phyloP scores from a whole-genome alignment of 305 asterid genomes.

The Fraxinus ornus region DNA sequence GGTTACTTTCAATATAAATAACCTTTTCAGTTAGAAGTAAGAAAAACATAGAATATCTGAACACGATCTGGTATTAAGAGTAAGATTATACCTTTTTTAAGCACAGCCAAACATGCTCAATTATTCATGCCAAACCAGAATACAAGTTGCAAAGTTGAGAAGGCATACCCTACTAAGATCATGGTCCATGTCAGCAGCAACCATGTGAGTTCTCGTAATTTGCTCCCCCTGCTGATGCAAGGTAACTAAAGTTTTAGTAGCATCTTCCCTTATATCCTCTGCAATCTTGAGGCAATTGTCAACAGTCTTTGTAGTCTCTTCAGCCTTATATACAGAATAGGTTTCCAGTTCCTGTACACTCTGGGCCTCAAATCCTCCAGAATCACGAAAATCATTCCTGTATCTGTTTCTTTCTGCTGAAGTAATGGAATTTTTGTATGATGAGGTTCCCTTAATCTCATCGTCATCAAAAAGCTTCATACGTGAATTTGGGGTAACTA shows the following conservation, averaged over 20 bases:
- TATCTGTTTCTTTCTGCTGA: slow-evolving; percentile 52
- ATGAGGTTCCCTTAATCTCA: slow-evolving; percentile 30
- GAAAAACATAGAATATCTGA: not conserved
- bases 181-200: slow-evolving; percentile 83
- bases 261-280: slow-evolving; percentile 91
- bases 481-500: slow-evolving; percentile 34
- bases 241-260: slow-evolving; percentile 72
- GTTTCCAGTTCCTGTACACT: slow-evolving; percentile 71
- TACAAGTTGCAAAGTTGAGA: slow-evolving; percentile 11
- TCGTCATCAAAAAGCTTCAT: slow-evolving; percentile 76
- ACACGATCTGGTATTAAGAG: not conserved
- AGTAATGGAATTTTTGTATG: slow-evolving; percentile 4
- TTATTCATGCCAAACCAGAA: not conserved
- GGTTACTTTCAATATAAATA: not conserved
- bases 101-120: not conserved
- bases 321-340: slow-evolving; percentile 75
- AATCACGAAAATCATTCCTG: slow-evolving; percentile 63
- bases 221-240: slow-evolving; percentile 97
- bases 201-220: slow-evolving; percentile 67
- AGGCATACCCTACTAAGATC: slow-evolving; percentile 83
- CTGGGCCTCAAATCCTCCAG: slow-evolving; percentile 81
- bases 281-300: slow-evolving; percentile 80
- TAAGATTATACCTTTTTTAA: not conserved
- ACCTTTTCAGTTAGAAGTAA: not conserved
- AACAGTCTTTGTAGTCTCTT: slow-evolving; percentile 73